Evolutionary conservation across 2,329 filamentous ascomycete genomes (phyloP).

Genomic region (Emergomyces orientalis): DNA sequence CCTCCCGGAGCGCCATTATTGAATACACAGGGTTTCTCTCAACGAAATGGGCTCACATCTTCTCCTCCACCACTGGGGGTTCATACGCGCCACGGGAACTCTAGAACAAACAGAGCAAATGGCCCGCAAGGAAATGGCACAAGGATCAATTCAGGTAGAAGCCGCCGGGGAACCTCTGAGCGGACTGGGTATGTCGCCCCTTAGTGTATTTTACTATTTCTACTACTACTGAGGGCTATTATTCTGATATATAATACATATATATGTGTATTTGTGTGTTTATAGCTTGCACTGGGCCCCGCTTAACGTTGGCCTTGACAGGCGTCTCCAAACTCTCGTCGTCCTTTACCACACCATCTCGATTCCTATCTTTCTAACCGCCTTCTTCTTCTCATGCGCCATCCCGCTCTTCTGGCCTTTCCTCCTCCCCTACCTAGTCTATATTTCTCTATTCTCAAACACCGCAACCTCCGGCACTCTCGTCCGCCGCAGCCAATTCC

Average conservation of each 20-base stretch:
- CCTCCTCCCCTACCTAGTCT: slow-evolving; percentile 67
- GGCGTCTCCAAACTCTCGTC: slow-evolving; percentile 67
- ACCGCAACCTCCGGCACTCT: slow-evolving; percentile 67
- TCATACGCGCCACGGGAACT: background rate
- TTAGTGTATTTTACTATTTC: background rate
- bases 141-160: background rate
- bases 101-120: background rate
- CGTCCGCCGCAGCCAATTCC: slow-evolving; percentile 61
- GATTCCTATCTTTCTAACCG: slow-evolving; percentile 60
- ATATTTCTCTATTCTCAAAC: slow-evolving; percentile 65
- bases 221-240: background rate
- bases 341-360: slow-evolving; percentile 65
- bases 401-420: slow-evolving; percentile 88
- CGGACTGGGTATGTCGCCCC: background rate
- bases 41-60: background rate
- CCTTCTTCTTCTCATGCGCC: slow-evolving; percentile 85
- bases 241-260: background rate
- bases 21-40: background rate
- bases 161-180: background rate
- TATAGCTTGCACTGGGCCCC: slow-evolving; percentile 73
- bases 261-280: background rate
- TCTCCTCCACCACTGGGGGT: background rate
- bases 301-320: slow-evolving; percentile 59
- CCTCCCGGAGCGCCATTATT: background rate
- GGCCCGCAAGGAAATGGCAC: background rate